phyloP scores from a whole-genome alignment of 768 basidiomycete genomes.

The Agrocybe pediades region DNA sequence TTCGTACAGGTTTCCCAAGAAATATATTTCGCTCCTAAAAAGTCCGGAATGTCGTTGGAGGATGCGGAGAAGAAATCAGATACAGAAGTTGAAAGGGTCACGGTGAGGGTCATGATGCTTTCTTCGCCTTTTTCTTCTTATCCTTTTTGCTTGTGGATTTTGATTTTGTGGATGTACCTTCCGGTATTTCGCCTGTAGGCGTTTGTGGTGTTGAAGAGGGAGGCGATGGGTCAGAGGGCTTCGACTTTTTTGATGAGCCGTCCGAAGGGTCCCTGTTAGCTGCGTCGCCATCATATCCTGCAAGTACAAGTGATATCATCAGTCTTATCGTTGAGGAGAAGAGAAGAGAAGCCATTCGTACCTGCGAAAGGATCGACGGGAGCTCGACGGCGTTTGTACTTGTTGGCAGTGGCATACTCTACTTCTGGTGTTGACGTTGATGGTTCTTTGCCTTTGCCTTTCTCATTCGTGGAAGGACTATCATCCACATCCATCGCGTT shows the following conservation, averaged over 20 bases:
- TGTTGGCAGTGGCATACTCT: not conserved
- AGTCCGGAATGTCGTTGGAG: no score
- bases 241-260: slow-evolving; percentile 14
- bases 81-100: not conserved
- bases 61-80: not conserved
- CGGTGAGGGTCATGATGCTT: slow-evolving; percentile 11
- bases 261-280: not conserved
- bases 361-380: slow-evolving; percentile 70
- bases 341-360: slow-evolving; percentile 17
- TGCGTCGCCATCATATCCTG: slow-evolving; percentile 39
- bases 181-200: not conserved
- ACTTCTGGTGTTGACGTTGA: not conserved
- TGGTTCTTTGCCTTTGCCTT: slow-evolving; percentile 21
- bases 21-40: no score
- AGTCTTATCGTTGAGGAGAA: not conserved
- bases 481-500: slow-evolving; percentile 12
- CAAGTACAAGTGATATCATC: not conserved
- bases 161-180: not conserved
- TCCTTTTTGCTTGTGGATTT: slow-evolving; percentile 21
- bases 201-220: slow-evolving; percentile 5
- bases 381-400: slow-evolving; percentile 50
- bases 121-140: slow-evolving; percentile 37
- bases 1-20: no score
- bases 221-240: slow-evolving; percentile 10
- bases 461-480: slow-evolving; percentile 28